phyloP scores from a whole-genome alignment of 495 filamentous ascomycete genomes.

The Trichoderma erinaceum region DNA sequence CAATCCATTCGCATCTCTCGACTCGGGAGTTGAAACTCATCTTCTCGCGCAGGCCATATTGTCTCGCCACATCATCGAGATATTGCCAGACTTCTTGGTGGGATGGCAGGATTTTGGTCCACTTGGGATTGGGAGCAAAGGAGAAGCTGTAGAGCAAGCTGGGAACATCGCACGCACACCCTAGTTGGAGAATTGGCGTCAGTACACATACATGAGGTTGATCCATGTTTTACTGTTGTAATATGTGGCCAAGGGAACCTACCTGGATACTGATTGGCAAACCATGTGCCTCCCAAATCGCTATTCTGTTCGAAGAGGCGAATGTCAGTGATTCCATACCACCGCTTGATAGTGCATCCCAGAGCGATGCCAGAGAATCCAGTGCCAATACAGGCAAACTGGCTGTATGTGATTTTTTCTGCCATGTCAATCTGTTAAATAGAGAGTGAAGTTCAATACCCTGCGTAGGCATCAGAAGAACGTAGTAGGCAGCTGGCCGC shows the following conservation, averaged over 20 bases:
- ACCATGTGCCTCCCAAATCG: slow-evolving; percentile 54
- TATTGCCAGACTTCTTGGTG: slow-evolving; percentile 25
- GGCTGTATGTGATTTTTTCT: background rate
- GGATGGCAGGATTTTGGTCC: slow-evolving; percentile 25
- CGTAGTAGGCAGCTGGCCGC: no score
- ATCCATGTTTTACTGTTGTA: background rate
- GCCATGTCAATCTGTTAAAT: background rate
- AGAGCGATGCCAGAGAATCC: slow-evolving; percentile 3
- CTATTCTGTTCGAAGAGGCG: slow-evolving; percentile 53
- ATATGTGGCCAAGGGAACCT: background rate
- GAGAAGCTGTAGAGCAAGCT: slow-evolving; percentile 31
- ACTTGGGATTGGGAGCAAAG: slow-evolving; percentile 31
- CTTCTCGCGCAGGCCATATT: slow-evolving; percentile 20
- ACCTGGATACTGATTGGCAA: slow-evolving; percentile 54
- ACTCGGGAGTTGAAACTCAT: slow-evolving; percentile 1
- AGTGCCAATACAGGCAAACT: slow-evolving; percentile 8
- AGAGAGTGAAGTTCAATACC: background rate
- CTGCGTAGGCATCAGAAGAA: background rate
- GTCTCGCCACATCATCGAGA: slow-evolving; percentile 24
- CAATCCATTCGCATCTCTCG: slow-evolving; percentile 7
- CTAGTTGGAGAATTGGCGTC: slow-evolving; percentile 5
- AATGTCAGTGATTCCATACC: slow-evolving; percentile 22
- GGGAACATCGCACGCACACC: slow-evolving; percentile 33
- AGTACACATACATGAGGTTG: background rate
- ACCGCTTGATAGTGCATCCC: background rate